These are phyloP conservation scores for Plantago ovata DNA, from an alignment of 257 asterid species.

Conservation along the genomic window DNA sequence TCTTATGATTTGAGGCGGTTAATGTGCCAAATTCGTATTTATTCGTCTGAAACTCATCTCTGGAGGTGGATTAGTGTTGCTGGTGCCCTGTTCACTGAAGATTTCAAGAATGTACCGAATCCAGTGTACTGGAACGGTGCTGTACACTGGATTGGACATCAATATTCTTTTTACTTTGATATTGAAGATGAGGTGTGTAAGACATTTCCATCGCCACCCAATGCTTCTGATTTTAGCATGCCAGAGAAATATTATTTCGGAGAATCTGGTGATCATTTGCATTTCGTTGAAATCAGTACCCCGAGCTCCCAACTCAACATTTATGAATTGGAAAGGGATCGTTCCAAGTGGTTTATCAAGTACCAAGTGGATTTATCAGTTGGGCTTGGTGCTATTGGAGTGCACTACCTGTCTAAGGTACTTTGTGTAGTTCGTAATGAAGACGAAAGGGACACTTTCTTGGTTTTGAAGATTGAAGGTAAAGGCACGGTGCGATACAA, in stretches of 20 bases:
- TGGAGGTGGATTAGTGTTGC: slow-evolving; percentile 3
- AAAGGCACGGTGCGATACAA: no score
- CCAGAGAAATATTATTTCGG: slow-evolving; percentile 2
- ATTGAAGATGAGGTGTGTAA: slow-evolving; percentile 18
- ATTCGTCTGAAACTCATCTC: background rate
- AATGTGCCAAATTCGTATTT: no score
- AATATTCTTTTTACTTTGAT: slow-evolving; percentile 23
- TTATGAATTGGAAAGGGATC: slow-evolving; percentile 28
- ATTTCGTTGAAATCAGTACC: slow-evolving; percentile 4
- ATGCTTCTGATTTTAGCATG: background rate
- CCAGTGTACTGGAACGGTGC: slow-evolving; percentile 34
- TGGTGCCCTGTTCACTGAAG: slow-evolving; percentile 20
- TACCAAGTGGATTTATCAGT: no score
- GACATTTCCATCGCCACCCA: slow-evolving; percentile 14
- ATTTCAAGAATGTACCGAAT: background rate
- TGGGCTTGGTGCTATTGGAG: no score
- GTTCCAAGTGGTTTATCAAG: no score
- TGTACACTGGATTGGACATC: slow-evolving; percentile 24
- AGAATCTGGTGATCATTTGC: slow-evolving; percentile 30
- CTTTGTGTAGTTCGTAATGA: no score
- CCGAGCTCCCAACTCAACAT: slow-evolving; percentile 14
- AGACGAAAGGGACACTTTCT: no score
- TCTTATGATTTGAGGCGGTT: no score
- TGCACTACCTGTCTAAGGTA: no score
- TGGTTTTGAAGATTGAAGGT: no score